Conservation (phyloP, 2,329 filamentous ascomycete species). For the Apiospora sp. region DNA sequence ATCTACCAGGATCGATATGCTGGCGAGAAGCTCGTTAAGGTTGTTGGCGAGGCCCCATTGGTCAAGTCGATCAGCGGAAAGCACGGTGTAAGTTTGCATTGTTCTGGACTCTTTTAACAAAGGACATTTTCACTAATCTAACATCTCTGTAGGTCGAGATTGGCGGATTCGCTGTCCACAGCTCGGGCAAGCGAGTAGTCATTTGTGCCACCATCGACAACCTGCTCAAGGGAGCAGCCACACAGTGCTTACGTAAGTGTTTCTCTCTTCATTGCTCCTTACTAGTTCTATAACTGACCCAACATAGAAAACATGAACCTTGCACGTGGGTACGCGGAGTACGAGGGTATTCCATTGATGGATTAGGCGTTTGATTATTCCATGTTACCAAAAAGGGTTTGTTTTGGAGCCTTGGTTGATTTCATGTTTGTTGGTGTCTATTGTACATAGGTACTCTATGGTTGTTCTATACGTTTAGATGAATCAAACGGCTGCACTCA, state of each 20-base stretch:
- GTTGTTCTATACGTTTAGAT: constrained; percentile 11
- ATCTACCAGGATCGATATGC: constrained; percentile 97
- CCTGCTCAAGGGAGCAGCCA: constrained; percentile 89
- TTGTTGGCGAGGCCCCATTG: constrained; percentile 84
- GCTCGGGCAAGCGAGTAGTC: constrained; percentile 88
- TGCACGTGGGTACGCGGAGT: constrained; percentile 74
- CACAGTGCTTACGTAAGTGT: constrained; percentile 88
- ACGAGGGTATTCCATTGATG: constrained; percentile 69
- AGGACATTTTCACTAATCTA: background rate
- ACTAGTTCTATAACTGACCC: background rate
- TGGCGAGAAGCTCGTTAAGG: constrained; percentile 93
- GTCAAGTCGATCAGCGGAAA: constrained; percentile 86
- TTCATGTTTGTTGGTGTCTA: background rate
- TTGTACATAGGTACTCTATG: constrained; percentile 13
- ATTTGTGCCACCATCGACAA: constrained; percentile 95
- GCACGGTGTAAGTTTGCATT: constrained; percentile 63
- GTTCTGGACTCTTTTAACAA: background rate
- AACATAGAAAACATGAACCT: constrained; percentile 75
- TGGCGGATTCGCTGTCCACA: constrained; percentile 94
- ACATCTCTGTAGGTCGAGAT: constrained; percentile 72
- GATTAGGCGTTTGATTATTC: constrained; percentile 31
- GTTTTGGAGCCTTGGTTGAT: constrained; percentile 3
- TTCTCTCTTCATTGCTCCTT: background rate
- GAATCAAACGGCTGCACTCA: background rate
- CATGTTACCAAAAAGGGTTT: constrained; percentile 6